Percentiles rank a stretch among this genome's conserved stretches.
phyloP scores from a whole-genome alignment of 257 asterid genomes.

The Datura wrightii region DNA sequence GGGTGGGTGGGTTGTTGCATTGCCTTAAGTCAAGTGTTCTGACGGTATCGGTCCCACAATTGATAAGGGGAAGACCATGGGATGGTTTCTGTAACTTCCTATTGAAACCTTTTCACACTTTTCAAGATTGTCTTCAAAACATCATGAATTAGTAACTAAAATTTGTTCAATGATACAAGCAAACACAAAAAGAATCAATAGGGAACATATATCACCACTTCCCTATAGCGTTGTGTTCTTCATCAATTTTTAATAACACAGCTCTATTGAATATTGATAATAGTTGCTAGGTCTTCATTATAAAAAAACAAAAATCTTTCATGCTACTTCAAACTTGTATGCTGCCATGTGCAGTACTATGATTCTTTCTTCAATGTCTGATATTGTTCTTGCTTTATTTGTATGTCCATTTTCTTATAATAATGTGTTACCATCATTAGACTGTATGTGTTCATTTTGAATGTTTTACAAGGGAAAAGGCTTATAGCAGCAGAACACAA shows the following conservation, averaged over 20 bases:
- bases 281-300: background rate
- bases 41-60: background rate
- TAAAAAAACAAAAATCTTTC: background rate
- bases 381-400: background rate
- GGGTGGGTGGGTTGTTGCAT: background rate
- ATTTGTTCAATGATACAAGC: background rate
- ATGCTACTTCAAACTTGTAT: background rate
- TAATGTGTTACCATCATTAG: background rate
- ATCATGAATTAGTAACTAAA: background rate
- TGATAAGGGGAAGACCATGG: background rate
- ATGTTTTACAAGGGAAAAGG: background rate
- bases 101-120: background rate
- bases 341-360: background rate
- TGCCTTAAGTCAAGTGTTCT: background rate
- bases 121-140: background rate
- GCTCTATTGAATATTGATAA: background rate
- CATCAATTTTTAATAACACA: background rate
- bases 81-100: background rate
- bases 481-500: background rate
- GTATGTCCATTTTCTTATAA: background rate
- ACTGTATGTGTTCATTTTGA: background rate
- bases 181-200: background rate
- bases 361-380: background rate
- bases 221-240: background rate
- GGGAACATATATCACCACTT: background rate